Base-by-base conservation (phyloP, 116 monocot genomes). In the Trichopus zeylanicus region DNA sequence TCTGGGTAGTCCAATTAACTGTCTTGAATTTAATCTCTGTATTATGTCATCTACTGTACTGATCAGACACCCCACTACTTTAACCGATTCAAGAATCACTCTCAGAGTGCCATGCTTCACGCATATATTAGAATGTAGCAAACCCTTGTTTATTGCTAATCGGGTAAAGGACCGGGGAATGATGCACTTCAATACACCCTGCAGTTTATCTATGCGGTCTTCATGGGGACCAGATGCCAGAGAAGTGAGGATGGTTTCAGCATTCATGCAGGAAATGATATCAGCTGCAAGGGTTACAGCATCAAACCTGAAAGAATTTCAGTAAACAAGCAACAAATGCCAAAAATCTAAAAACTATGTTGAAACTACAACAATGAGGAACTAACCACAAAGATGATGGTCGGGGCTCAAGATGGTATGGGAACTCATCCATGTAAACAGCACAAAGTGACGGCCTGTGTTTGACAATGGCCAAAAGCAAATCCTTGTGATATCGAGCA, bases 281-380 rank as follows among this genome's bases (percentile, higher is more conserved):
- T 98, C 98, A 12, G 88, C 85, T 66, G 80, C 81, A 67, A 98
- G 88, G 42, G 88, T 80, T 38, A 97, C 73, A 48, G 91, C 76
- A 70, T 77, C 66, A 82, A 82, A 84, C 97, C 97, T 97, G 79
- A 65, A 78, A 62, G 53, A 35, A 60, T 35, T 27, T 75, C 47
- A 75, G 51, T 27, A 71, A 11, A 52, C 6, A n/a, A 1, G 49
- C 22, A 24, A 51, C 49, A 30, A 37, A 13, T 11, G 22, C 3
- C 32, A 35, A 31, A 53, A 1, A 58, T 21, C 13, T 13, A 30
- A 22, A 26, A 59, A 6, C 9, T 24, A 6, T 10, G 16, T 6
- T 23, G 10, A 23, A 23, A 54, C 8, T 22, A 31, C 23, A 56
- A 64, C 16, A 33, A 33, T 7, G 21, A 61, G 34, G 48, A 70